A percentile compares a stretch with the other conserved stretches of the same genome.
These are phyloP conservation scores for Candida boidinii DNA, from an alignment of 805 yeast species.

Conservation along the genomic window DNA sequence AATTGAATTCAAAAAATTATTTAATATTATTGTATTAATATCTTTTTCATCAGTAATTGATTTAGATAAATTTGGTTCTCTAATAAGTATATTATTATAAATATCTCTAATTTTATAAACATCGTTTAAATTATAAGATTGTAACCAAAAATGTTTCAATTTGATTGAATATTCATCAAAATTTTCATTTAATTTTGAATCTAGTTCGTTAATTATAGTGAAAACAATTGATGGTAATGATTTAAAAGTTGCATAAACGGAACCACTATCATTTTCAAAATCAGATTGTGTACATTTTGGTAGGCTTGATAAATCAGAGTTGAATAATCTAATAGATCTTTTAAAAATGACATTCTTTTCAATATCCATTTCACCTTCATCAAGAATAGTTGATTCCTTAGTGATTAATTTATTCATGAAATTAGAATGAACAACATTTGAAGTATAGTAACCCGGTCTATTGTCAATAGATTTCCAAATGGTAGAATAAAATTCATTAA, in stretches of 20 bases:
- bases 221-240: constrained; percentile 45
- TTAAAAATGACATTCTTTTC: constrained; percentile 6
- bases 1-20: constrained; percentile 2
- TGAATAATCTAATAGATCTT: constrained; percentile 5
- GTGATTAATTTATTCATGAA: constrained; percentile 4
- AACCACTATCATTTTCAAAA: neutral
- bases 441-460: constrained; percentile 7
- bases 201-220: constrained; percentile 4
- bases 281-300: neutral
- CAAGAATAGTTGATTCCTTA: too few relatives aligned
- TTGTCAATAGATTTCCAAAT: constrained; percentile 6
- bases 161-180: constrained; percentile 1
- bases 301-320: constrained; percentile 24
- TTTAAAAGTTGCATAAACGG: constrained; percentile 2
- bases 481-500: constrained; percentile 5
- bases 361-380: too few relatives aligned
- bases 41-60: constrained; percentile 1
- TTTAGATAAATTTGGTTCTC: constrained; percentile 1
- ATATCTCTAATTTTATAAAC: constrained; percentile 6
- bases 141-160: constrained; percentile 4
- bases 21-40: constrained; percentile 1
- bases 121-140: constrained; percentile 6
- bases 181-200: too few relatives aligned
- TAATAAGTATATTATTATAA: constrained; percentile 2
- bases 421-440: constrained; percentile 7